Percentiles rank a stretch among this genome's conserved stretches.
Evolutionary conservation across 2,329 filamentous ascomycete species (phyloP).

Genomic region (Aspergillus sp.): DNA sequence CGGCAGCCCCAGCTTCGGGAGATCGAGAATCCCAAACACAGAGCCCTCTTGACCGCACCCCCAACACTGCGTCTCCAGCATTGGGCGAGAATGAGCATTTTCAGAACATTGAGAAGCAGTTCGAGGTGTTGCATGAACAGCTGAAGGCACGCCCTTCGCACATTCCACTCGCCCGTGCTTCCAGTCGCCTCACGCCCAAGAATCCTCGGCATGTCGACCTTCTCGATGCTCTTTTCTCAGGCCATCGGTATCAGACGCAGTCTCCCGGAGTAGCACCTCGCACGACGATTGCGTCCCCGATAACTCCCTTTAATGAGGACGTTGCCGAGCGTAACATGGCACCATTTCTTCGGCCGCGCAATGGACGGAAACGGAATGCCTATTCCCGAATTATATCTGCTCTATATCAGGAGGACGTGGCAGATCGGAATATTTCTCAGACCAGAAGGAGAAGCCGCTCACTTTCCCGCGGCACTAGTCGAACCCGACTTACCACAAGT

Average conservation of each 20-base stretch:
- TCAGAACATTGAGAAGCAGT: constrained; percentile 40
- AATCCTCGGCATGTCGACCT: constrained; percentile 41
- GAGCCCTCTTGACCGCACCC: neutral
- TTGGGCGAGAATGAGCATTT: constrained; percentile 32
- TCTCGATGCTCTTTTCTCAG: constrained; percentile 39
- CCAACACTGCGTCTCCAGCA: constrained; percentile 18
- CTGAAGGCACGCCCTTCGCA: constrained; percentile 30
- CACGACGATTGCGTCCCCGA: constrained; percentile 25
- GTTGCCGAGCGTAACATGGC: constrained; percentile 45
- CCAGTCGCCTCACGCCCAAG: constrained; percentile 19
- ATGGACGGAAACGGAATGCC: constrained; percentile 24
- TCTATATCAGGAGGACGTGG: constrained; percentile 43
- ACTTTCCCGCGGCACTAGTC: constrained; percentile 21
- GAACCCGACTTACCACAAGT: constrained; percentile 18
- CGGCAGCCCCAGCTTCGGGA: constrained; percentile 13
- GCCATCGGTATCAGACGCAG: constrained; percentile 29
- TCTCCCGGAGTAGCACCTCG: constrained; percentile 6
- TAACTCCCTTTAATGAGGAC: constrained; percentile 43
- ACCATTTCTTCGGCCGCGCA: constrained; percentile 27
- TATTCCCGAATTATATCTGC: constrained; percentile 35
- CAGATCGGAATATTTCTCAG: constrained; percentile 40
- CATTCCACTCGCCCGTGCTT: constrained; percentile 23
- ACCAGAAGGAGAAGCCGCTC: constrained; percentile 22
- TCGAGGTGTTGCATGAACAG: constrained; percentile 38
- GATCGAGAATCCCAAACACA: constrained; percentile 8